These are phyloP conservation scores for Cadophora sp. DNA, from an alignment of 2,329 filamentous ascomycete species.

Conservation along the genomic window DNA sequence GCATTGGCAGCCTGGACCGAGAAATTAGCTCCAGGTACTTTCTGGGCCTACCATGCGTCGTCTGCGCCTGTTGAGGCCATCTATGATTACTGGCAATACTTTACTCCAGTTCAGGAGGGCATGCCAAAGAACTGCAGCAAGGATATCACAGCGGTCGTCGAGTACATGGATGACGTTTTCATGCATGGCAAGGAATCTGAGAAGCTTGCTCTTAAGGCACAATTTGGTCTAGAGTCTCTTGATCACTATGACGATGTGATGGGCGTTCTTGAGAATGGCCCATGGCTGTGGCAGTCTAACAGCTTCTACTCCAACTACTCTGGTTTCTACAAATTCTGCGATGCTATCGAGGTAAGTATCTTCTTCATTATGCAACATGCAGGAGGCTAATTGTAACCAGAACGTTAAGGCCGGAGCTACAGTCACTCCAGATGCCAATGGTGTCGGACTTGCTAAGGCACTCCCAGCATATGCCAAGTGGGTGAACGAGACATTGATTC, in stretches of 20 bases:
- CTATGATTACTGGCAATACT: slow-evolving; percentile 65
- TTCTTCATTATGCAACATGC: not conserved
- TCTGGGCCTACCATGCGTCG: slow-evolving; percentile 65
- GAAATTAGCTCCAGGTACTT: slow-evolving; percentile 58
- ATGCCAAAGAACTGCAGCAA: slow-evolving; percentile 65
- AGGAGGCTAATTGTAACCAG: slow-evolving; percentile 19
- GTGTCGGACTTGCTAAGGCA: slow-evolving; percentile 61
- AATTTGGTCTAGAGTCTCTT: slow-evolving; percentile 58
- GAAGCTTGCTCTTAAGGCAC: slow-evolving; percentile 53
- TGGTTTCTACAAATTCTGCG: slow-evolving; percentile 52
- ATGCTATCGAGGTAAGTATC: slow-evolving; percentile 47
- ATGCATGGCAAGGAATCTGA: slow-evolving; percentile 50
- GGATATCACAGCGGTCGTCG: slow-evolving; percentile 57
- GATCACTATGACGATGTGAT: slow-evolving; percentile 49
- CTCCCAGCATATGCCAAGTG: slow-evolving; percentile 61
- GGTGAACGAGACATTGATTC: slow-evolving; percentile 54
- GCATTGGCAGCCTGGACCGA: slow-evolving; percentile 63
- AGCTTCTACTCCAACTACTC: slow-evolving; percentile 57
- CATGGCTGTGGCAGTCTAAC: slow-evolving; percentile 63
- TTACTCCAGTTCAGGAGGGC: slow-evolving; percentile 59
- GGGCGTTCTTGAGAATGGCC: slow-evolving; percentile 58
- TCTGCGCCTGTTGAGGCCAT: slow-evolving; percentile 62
- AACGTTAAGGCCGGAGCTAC: slow-evolving; percentile 45
- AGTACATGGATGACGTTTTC: slow-evolving; percentile 59
- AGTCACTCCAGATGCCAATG: slow-evolving; percentile 46